Evolutionary conservation across 83 land plant species (phyloP).

Genomic region (Picea abies): DNA sequence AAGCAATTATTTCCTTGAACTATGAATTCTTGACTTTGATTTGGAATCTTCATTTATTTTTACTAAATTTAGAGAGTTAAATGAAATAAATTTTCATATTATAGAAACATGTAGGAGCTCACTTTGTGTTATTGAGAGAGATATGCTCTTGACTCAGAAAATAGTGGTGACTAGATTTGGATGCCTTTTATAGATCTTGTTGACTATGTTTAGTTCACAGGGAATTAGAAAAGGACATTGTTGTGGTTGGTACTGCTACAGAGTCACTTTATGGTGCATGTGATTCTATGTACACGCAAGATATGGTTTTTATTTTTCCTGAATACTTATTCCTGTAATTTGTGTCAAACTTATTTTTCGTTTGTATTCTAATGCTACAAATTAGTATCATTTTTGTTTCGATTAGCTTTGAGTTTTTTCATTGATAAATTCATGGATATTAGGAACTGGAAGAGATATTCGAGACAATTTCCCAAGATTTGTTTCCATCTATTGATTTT

Average conservation of each 20-base stretch:
- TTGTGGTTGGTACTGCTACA: conserved; percentile 92
- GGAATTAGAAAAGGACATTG: conserved; percentile 92
- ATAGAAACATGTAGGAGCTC: not conserved
- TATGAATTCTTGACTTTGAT: not conserved
- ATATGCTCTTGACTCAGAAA: not conserved
- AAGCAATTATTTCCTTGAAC: no score
- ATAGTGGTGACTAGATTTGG: not conserved
- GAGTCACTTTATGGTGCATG: conserved; percentile 99
- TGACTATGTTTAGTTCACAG: conserved; percentile 32
- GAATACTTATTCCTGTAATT: not conserved
- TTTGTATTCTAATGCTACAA: not conserved
- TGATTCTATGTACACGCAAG: conserved; percentile 94
- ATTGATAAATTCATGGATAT: not conserved
- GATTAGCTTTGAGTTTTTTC: not conserved
- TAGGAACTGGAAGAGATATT: conserved; percentile 95
- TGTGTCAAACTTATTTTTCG: not conserved
- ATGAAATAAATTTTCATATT: not conserved
- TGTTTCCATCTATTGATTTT: conserved; percentile 87
- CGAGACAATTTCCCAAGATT: conserved; percentile 91
- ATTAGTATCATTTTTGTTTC: not conserved
- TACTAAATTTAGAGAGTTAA: no score
- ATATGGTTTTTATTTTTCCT: conserved; percentile 66
- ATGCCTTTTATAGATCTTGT: not conserved
- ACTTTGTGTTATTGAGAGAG: not conserved
- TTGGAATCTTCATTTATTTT: not conserved